Percentiles rank a stretch among this genome's conserved stretches.
Evolutionary conservation across 148 eudicot genomes (phyloP).

Genomic region (Agrostemma githago): DNA sequence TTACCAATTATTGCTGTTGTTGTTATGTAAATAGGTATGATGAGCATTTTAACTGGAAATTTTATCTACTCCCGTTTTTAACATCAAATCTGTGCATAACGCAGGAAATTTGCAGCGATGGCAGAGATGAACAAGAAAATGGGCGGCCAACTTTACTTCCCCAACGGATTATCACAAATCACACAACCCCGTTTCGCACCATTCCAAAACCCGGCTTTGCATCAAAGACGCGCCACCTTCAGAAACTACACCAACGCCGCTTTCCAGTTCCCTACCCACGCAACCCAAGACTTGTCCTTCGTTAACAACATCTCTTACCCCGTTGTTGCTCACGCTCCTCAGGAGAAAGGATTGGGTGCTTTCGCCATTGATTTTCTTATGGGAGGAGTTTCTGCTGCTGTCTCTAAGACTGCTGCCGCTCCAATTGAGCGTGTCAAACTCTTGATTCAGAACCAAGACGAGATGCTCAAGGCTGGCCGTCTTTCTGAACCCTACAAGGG

Average conservation of each 20-base stretch:
- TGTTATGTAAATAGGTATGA: too few relatives aligned
- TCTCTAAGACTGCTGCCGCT: conserved; percentile 84
- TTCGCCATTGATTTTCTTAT: conserved; percentile 73
- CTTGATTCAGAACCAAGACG: conserved; percentile 85
- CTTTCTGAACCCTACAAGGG: conserved; percentile 79
- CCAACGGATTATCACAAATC: conserved; percentile 43
- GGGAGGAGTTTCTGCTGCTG: conserved; percentile 91
- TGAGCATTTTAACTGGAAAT: too few relatives aligned
- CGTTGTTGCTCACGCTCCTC: conserved; percentile 62
- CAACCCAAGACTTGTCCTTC: conserved; percentile 44
- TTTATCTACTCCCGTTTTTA: too few relatives aligned
- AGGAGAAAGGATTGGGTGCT: conserved; percentile 52
- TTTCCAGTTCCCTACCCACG: conserved; percentile 41
- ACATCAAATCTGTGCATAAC: not conserved
- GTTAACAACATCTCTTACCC: conserved; percentile 38
- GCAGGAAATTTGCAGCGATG: conserved; percentile 42
- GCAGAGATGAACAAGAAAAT: conserved; percentile 55
- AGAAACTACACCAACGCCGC: conserved; percentile 49
- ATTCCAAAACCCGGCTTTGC: conserved; percentile 38
- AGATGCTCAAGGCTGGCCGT: conserved; percentile 72
- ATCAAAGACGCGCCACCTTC: conserved; percentile 41
- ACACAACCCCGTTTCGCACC: conserved; percentile 35
- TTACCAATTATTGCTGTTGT: too few relatives aligned
- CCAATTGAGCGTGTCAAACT: conserved; percentile 87
- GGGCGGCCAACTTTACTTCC: conserved; percentile 37